These are phyloP conservation scores for Powellomyces hirtus DNA, from an alignment of 192 early-diverging fungal genomes.

Conservation along the genomic window DNA sequence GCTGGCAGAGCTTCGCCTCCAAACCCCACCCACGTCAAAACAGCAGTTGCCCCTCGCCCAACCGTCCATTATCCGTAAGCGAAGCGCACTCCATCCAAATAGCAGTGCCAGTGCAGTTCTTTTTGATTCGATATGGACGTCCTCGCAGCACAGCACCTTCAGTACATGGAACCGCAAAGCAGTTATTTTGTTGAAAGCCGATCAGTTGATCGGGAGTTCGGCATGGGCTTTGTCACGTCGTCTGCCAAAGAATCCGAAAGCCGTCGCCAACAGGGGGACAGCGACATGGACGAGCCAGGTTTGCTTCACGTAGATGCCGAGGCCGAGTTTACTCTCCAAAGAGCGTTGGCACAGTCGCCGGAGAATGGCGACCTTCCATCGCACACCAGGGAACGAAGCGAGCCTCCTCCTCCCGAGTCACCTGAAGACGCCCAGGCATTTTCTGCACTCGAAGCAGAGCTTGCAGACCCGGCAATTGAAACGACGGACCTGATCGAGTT, in stretches of 20 bases:
- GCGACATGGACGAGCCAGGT: conserved; percentile 1
- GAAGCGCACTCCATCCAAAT: too few species aligned
- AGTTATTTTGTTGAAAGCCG: not conserved
- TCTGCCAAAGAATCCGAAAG: not conserved
- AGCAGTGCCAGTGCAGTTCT: too few species aligned
- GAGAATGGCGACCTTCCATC: not conserved
- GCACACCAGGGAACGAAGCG: not conserved
- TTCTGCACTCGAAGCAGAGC: not conserved
- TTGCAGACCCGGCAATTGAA: not conserved
- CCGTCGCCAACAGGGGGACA: not conserved
- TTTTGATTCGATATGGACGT: too few species aligned
- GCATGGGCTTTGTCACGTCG: not conserved
- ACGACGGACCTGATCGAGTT: conserved; percentile 11
- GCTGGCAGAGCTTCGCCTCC: too few species aligned
- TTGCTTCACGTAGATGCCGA: conserved; percentile 6
- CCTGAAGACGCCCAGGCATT: not conserved
- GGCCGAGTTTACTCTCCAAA: not conserved
- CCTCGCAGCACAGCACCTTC: too few species aligned
- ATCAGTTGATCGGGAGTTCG: not conserved
- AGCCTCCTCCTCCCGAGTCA: not conserved
- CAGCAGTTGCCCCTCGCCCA: too few species aligned
- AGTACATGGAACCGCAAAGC: too few species aligned
- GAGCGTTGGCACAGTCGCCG: not conserved
- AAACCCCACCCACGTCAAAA: too few species aligned
- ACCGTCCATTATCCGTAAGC: too few species aligned